Evolutionary conservation across 1,284 basidiomycete species (phyloP).

Genomic region (Leccinum fuscescens): DNA sequence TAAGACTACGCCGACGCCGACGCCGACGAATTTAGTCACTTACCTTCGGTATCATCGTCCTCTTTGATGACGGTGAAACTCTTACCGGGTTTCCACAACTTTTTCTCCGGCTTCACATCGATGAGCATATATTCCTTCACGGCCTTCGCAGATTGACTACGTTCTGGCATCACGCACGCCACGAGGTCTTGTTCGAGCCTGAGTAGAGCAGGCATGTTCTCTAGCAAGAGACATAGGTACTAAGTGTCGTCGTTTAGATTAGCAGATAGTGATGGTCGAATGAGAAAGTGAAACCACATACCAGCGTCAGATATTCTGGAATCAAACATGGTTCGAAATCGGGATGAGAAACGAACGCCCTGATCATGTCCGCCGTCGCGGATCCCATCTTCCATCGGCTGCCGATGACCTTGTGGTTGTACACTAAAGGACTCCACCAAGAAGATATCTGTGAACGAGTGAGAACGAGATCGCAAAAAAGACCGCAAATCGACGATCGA

Average conservation of each 20-base stretch:
- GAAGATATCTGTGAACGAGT: not conserved
- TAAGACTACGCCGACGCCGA: too few relatives aligned
- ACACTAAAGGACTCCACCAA: not conserved
- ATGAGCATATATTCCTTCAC: not conserved
- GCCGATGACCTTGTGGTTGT: not conserved
- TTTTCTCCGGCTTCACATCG: not conserved
- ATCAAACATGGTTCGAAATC: not conserved
- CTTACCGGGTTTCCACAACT: not conserved
- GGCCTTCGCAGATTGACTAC: not conserved
- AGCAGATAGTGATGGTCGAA: too few relatives aligned
- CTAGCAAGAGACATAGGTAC: not conserved
- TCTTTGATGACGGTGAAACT: not conserved
- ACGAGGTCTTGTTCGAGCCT: not conserved
- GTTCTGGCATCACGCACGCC: rapidly evolving
- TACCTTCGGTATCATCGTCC: not conserved
- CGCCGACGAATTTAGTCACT: too few relatives aligned
- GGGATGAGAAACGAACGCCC: not conserved
- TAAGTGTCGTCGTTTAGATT: too few relatives aligned
- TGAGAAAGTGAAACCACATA: not conserved
- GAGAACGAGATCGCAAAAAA: not conserved
- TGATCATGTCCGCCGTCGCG: not conserved
- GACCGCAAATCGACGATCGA: not conserved
- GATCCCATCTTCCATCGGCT: not conserved
- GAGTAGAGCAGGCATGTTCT: not conserved
- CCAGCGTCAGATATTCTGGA: not conserved